These are phyloP conservation scores for Domatiomyces catenatus DNA, from an alignment of 2,329 filamentous ascomycete genomes.

Conservation along the genomic window DNA sequence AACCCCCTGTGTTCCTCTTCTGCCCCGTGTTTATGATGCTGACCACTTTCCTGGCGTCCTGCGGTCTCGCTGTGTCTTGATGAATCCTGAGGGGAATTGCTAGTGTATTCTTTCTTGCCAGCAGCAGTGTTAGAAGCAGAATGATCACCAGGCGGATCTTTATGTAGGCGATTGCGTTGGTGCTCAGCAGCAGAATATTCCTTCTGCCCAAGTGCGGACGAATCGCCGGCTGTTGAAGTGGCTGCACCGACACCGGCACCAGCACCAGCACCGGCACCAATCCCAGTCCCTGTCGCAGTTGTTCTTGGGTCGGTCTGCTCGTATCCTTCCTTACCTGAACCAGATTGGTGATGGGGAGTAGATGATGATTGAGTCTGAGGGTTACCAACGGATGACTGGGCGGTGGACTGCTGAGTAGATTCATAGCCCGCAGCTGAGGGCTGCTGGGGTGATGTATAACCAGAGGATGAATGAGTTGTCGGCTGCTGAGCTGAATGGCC, in stretches of 20 bases:
- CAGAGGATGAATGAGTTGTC: background rate
- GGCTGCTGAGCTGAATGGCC: too few relatives aligned
- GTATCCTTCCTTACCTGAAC: background rate
- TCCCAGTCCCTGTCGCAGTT: background rate
- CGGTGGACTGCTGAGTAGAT: too few relatives aligned
- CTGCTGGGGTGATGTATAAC: too few relatives aligned
- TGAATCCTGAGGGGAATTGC: background rate
- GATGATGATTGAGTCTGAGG: too few relatives aligned
- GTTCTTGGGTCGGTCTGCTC: background rate
- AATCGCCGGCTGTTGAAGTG: background rate
- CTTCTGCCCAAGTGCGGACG: background rate
- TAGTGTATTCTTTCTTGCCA: background rate
- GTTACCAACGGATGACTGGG: too few relatives aligned
- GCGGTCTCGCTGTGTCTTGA: background rate
- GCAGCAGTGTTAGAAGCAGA: background rate
- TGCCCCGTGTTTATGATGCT: background rate
- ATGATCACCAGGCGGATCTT: conserved; percentile 4
- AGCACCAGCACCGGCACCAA: background rate
- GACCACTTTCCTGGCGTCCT: background rate
- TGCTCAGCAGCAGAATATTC: background rate
- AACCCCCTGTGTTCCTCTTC: background rate
- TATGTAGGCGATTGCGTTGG: conserved; percentile 10
- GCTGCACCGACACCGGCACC: too few relatives aligned
- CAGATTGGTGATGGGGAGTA: background rate
- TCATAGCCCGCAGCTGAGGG: too few relatives aligned